Evolutionary conservation across 2,329 filamentous ascomycete species (phyloP).

Genomic region (Colletotrichum falcatum): DNA sequence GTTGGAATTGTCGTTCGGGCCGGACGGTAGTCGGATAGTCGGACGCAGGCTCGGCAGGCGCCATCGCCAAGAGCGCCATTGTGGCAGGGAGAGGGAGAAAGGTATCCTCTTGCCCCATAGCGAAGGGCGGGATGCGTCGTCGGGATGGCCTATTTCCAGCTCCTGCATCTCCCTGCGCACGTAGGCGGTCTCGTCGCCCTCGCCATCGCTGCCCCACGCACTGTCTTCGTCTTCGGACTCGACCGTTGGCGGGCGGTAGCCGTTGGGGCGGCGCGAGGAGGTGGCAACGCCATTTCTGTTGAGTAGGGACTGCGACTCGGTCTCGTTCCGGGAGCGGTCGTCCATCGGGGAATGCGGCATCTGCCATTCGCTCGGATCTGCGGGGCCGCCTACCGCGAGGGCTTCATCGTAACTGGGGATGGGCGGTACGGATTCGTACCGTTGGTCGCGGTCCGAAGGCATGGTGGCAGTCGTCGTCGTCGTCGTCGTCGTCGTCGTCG

Average conservation of each 20-base stretch:
- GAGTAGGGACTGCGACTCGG: conserved; percentile 83
- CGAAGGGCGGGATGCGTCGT: conserved; percentile 55
- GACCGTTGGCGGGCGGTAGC: conserved; percentile 85
- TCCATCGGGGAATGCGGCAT: conserved; percentile 53
- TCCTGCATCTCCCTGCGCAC: conserved; percentile 88
- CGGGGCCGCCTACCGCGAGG: conserved; percentile 52
- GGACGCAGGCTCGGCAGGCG: conserved; percentile 62
- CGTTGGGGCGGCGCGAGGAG: conserved; percentile 59
- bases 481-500: not conserved
- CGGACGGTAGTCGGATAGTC: conserved; percentile 61
- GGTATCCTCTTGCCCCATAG: conserved; percentile 68
- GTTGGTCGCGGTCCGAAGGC: conserved; percentile 40
- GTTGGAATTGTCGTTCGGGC: conserved; percentile 45
- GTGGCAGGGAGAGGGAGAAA: conserved; percentile 63
- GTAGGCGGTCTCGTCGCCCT: conserved; percentile 68
- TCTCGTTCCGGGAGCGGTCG: conserved; percentile 75
- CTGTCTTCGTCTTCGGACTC: conserved; percentile 78
- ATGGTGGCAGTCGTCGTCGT: conserved; percentile 20
- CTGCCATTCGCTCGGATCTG: conserved; percentile 48
- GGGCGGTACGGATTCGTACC: conserved; percentile 57
- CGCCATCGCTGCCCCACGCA: conserved; percentile 63
- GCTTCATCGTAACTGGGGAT: conserved; percentile 56
- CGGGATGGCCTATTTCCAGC: conserved; percentile 84
- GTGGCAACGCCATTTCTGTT: conserved; percentile 55
- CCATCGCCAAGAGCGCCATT: conserved; percentile 68